Conservation (phyloP, 108 stramenopile species). For the Fragilaria crotonensis region DNA sequence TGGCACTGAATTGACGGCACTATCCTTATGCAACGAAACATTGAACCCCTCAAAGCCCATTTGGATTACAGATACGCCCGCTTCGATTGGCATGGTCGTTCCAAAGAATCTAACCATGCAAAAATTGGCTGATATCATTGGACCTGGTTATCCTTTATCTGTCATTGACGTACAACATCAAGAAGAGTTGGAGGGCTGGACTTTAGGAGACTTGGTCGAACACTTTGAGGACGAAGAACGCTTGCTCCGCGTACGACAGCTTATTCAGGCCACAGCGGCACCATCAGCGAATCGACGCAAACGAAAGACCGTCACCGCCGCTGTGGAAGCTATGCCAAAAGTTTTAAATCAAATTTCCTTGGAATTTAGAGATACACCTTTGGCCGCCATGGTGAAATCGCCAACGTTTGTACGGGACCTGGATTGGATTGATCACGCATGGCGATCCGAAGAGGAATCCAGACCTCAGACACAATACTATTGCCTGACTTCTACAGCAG, state of each 20-base stretch:
- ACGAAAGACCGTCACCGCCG: not conserved
- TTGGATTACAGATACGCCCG: constrained; percentile 35
- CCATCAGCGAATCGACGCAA: not conserved
- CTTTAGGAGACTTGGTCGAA: constrained; percentile 38
- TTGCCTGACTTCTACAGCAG: constrained; percentile 76
- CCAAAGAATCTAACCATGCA: constrained; percentile 10
- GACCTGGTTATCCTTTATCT: constrained; percentile 27
- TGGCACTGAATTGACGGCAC: constrained; percentile 16
- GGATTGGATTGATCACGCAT: constrained; percentile 75
- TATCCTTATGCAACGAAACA: constrained; percentile 6
- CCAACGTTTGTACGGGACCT: constrained; percentile 71
- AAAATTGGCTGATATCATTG: constrained; percentile 36
- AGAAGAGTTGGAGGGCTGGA: constrained; percentile 50
- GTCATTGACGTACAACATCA: constrained; percentile 52
- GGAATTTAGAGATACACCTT: constrained; percentile 49
- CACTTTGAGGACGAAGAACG: constrained; percentile 57
- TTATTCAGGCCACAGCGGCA: not conserved
- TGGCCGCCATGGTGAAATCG: constrained; percentile 31
- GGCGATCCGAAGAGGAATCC: constrained; percentile 46
- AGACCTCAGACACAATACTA: constrained; percentile 73
- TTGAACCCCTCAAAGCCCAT: constrained; percentile 29
- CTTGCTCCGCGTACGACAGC: not conserved
- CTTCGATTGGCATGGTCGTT: constrained; percentile 48
- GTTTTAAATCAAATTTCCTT: constrained; percentile 68
- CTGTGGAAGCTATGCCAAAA: constrained; percentile 4